Evolutionary conservation across 2,329 filamentous ascomycete species (phyloP).

Genomic region (Monilinia polystroma): DNA sequence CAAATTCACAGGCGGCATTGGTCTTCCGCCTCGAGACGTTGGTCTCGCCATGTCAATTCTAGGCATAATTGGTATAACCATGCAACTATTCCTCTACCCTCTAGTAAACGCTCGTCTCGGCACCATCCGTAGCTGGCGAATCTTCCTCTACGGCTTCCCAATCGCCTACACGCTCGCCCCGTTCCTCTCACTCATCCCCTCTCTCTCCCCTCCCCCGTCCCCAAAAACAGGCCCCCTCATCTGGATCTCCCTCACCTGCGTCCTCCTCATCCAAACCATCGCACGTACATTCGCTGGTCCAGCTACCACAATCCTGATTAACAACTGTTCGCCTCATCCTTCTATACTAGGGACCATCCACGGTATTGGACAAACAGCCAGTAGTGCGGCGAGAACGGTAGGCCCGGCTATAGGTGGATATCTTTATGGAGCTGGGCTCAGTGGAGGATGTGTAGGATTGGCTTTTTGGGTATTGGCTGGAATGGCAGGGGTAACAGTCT

Average conservation of each 20-base stretch:
- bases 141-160: constrained; percentile 69
- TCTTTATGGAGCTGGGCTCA: constrained; percentile 59
- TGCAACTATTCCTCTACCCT: constrained; percentile 73
- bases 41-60: constrained; percentile 77
- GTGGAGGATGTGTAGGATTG: constrained; percentile 54
- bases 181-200: constrained; percentile 67
- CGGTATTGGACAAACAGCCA: constrained; percentile 57
- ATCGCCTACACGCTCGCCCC: constrained; percentile 68
- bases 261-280: constrained; percentile 65
- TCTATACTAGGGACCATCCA: constrained; percentile 59
- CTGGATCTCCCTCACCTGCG: constrained; percentile 32
- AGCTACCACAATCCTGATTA: constrained; percentile 40
- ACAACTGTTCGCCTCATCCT: constrained; percentile 60
- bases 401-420: constrained; percentile 61
- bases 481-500: constrained; percentile 50
- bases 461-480: constrained; percentile 47
- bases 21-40: constrained; percentile 68
- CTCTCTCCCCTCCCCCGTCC: constrained; percentile 34
- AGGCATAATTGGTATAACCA: constrained; percentile 69
- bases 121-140: constrained; percentile 64
- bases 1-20: constrained; percentile 66
- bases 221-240: constrained; percentile 36
- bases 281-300: constrained; percentile 59
- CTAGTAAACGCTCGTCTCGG: constrained; percentile 64
- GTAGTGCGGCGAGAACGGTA: constrained; percentile 57